phyloP scores from a whole-genome alignment of 1,284 basidiomycete species.

The Cutaneotrichosporon sp. region DNA sequence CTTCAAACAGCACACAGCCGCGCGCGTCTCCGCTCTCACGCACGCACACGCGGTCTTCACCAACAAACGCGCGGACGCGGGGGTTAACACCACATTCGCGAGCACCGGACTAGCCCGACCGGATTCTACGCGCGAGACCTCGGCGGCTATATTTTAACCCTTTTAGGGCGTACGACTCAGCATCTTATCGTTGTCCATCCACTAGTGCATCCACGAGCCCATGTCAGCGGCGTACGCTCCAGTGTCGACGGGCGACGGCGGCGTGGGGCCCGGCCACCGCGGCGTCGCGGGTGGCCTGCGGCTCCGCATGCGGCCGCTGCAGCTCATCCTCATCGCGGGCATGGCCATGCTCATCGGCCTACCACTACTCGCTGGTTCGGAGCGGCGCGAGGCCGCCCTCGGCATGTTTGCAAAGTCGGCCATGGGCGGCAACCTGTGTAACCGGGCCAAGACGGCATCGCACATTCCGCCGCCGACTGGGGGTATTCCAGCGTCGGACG shows the following conservation, averaged over 20 bases:
- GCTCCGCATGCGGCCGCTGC: conserved; percentile 14
- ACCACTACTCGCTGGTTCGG: conserved; percentile 10
- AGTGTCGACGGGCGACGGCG: background rate
- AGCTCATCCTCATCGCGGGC: conserved; percentile 13
- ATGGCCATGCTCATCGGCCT: conserved; percentile 14
- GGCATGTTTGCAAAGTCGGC: conserved; percentile 4
- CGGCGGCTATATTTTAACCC: too few species aligned
- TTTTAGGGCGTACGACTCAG: too few species aligned
- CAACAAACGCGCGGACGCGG: background rate
- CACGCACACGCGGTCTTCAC: background rate
- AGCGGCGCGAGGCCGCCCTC: conserved; percentile 7
- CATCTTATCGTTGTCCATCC: background rate
- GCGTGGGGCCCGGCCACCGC: background rate
- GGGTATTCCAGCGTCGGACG: conserved; percentile 25
- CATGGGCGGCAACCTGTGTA: background rate
- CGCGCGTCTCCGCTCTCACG: too few species aligned
- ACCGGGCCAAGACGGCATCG: conserved; percentile 7
- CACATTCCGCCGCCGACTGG: conserved; percentile 29
- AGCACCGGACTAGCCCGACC: too few species aligned
- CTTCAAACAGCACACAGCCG: too few species aligned
- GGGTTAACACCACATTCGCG: too few species aligned
- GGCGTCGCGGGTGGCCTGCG: conserved; percentile 9
- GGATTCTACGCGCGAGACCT: too few species aligned
- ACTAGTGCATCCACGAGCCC: background rate
- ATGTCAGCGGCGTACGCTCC: conserved; percentile 6